phyloP scores from a whole-genome alignment of 805 yeast genomes.

The Wickerhamiella cacticola region DNA sequence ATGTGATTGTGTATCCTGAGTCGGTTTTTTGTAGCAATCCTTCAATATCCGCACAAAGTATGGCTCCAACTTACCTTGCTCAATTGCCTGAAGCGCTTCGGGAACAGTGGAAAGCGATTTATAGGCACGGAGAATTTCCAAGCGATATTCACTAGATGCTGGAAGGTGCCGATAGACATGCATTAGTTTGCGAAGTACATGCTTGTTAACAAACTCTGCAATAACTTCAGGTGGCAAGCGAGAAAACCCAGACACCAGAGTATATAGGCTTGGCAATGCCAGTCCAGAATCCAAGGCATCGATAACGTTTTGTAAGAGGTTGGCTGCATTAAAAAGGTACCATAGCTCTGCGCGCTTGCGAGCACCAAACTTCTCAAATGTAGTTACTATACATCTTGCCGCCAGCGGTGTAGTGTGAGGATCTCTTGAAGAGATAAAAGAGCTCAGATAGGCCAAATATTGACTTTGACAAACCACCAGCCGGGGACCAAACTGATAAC shows the following conservation, averaged over 20 bases:
- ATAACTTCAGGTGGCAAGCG: slow-evolving; percentile 37
- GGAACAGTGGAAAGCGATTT: slow-evolving; percentile 27
- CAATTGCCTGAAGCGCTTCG: slow-evolving; percentile 23
- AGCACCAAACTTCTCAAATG: slow-evolving; percentile 20
- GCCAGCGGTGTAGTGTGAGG: neutral
- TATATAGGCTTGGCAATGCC: slow-evolving; percentile 16
- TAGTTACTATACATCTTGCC: slow-evolving; percentile 13
- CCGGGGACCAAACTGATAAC: slow-evolving; percentile 6
- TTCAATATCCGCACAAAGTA: slow-evolving; percentile 31
- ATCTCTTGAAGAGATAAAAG: neutral
- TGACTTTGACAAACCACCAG: slow-evolving; percentile 17
- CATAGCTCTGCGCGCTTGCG: slow-evolving; percentile 21
- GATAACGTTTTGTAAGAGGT: slow-evolving; percentile 15
- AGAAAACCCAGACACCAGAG: slow-evolving; percentile 26
- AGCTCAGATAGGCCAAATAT: neutral
- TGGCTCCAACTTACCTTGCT: slow-evolving; percentile 33
- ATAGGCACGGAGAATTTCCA: slow-evolving; percentile 35
- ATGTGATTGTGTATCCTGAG: slow-evolving; percentile 23
- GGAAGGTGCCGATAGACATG: slow-evolving; percentile 22
- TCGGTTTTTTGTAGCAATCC: slow-evolving; percentile 15
- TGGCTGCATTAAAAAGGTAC: slow-evolving; percentile 19
- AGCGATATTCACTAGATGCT: slow-evolving; percentile 27
- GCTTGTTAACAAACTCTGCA: slow-evolving; percentile 19
- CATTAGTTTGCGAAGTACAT: slow-evolving; percentile 30
- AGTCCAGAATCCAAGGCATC: slow-evolving; percentile 14